phyloP scores from a whole-genome alignment of 768 basidiomycete species.

The Collybia sp. region DNA sequence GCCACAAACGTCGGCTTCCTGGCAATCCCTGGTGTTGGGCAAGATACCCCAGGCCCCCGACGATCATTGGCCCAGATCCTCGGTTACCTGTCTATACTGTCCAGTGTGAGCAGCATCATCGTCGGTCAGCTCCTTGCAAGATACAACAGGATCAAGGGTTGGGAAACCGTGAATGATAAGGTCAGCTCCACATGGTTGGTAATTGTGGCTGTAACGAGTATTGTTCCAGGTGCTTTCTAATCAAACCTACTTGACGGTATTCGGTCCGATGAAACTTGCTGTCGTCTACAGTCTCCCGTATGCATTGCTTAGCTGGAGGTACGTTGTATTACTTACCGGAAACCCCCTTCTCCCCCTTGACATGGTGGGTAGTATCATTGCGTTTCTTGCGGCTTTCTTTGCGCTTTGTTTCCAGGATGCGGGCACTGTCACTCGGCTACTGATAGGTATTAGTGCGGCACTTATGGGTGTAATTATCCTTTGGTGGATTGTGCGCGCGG shows the following conservation, averaged over 20 bases:
- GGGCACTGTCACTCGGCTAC: not conserved
- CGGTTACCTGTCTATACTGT: conserved; percentile 26
- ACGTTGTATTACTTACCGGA: not conserved
- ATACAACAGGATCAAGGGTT: conserved; percentile 9
- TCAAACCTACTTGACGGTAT: not conserved
- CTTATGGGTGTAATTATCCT: not conserved
- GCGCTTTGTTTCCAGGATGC: conserved; percentile 2
- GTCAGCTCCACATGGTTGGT: not conserved
- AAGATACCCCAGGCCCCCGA: not conserved
- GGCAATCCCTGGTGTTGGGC: conserved; percentile 31
- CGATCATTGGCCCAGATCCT: conserved; percentile 22
- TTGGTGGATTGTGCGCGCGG: conserved; percentile 2
- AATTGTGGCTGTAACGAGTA: not conserved
- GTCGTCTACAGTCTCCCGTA: conserved; percentile 8
- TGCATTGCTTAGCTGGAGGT: conserved; percentile 7
- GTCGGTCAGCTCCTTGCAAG: conserved; percentile 23
- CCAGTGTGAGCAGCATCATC: conserved; percentile 25
- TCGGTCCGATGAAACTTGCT: conserved; percentile 2
- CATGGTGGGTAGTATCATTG: conserved; percentile 2
- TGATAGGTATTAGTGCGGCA: not conserved
- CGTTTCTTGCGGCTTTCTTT: conserved; percentile 6
- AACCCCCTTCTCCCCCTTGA: not conserved
- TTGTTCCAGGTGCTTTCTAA: not conserved
- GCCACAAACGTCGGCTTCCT: conserved; percentile 39
- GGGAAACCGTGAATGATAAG: conserved; percentile 3